phyloP scores from a whole-genome alignment of 768 basidiomycete species.

The Pisolithus marmoratus region DNA sequence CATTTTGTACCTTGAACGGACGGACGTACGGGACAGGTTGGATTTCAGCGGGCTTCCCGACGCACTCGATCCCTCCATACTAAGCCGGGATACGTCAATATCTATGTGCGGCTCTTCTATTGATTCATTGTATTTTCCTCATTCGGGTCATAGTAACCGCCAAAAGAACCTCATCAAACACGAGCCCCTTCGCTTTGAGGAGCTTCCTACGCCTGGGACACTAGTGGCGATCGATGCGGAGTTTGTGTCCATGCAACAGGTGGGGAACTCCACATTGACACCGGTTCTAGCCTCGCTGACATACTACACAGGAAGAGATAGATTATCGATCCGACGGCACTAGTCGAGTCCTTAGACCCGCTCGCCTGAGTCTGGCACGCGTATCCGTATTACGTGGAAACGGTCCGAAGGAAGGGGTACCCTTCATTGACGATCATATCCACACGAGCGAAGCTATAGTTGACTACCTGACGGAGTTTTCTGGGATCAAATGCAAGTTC shows the following conservation, averaged over 20 bases:
- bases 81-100: conserved; percentile 85
- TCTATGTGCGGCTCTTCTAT: conserved; percentile 48
- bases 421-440: conserved; percentile 98
- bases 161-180: conserved; percentile 73
- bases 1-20: conserved; percentile 83
- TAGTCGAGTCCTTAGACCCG: conserved; percentile 87
- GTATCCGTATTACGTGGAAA: conserved; percentile 91
- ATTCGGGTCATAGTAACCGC: conserved; percentile 52
- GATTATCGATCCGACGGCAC: conserved; percentile 94
- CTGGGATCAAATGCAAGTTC: conserved; percentile 84
- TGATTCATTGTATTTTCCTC: not conserved
- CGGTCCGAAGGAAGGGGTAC: conserved; percentile 72
- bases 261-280: conserved; percentile 19
- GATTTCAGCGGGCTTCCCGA: conserved; percentile 63
- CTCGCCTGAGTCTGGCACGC: conserved; percentile 85
- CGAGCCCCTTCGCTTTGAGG: conserved; percentile 60
- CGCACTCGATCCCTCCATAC: conserved; percentile 64
- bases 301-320: conserved; percentile 70
- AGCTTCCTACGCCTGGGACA: conserved; percentile 81
- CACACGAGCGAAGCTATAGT: conserved; percentile 94
- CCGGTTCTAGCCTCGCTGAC: not conserved
- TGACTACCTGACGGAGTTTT: conserved; percentile 95
- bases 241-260: conserved; percentile 96
- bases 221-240: conserved; percentile 95
- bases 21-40: conserved; percentile 50